Evolutionary conservation across 2,329 filamentous ascomycete species (phyloP), one percentile per base, ranked within the genome.

Genomic region (Colletotrichum theobromicola): DNA sequence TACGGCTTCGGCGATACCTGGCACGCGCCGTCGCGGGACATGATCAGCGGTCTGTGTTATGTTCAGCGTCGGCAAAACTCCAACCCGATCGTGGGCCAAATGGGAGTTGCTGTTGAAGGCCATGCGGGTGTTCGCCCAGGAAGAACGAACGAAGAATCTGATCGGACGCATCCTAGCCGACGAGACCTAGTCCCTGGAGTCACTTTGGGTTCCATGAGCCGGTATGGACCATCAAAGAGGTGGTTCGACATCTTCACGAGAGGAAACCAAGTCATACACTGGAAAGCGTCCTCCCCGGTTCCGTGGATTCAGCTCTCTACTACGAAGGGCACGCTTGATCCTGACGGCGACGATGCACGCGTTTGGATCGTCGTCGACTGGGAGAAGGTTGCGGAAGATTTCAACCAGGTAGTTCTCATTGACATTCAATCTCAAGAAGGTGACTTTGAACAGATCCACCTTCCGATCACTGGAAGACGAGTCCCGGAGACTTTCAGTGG

Each of bases 1-100:
- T 85, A 85, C 46, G 82, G 92, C 75, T 89, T 88, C 5, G 90
- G 89, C 5, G 86, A 90, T 32, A 90, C 92, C 61, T 89, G 88
- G 66, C 87, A 91, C 4, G 90, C 90, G 3, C 88, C 89, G 2
- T 85, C 92, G 0, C 84, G 88, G 2, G 91, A 90, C 75, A 88
- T 91, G 80, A 85, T 87, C 12, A 81, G 84, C 1, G 90, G 92
- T 2, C 81, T 89, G 7, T 87, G 86, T 13, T 91, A 88, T 74
- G 86, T 90, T 2, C 87, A 90, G 72, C 81, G 83, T 1, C 80
- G 84, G 6, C 89, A 91, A 66, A 84, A 87, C 68, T 86, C 85
- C 0, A 85, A 84, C 37, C 81, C 87, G 4, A 85, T 93, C 24
- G 78, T 86, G 61, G 82, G 82, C 0, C 79, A 84, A n/a, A 83